These are phyloP conservation scores for Cordyceps tenuipes DNA, from an alignment of 2,329 filamentous ascomycete species.

Conservation along the genomic window DNA sequence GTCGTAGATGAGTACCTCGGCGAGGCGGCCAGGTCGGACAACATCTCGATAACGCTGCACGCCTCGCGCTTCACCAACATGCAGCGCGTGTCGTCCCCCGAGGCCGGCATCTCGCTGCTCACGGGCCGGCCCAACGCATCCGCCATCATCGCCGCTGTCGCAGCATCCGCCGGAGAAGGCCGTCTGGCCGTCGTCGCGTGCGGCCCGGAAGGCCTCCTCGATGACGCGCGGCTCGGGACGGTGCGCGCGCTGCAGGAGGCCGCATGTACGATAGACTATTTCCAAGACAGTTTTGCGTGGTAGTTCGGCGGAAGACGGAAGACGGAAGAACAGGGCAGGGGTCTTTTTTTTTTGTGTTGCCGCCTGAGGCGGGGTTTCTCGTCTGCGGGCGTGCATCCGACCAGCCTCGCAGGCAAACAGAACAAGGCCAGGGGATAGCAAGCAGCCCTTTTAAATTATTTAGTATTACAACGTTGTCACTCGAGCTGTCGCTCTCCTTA, in stretches of 20 bases:
- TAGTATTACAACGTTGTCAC: too few relatives aligned
- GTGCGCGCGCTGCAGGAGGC: slow-evolving; percentile 22
- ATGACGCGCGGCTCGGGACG: slow-evolving; percentile 31
- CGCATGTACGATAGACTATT: slow-evolving; percentile 28
- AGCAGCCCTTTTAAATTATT: too few relatives aligned
- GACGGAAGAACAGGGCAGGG: too few relatives aligned
- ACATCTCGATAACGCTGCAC: slow-evolving; percentile 29
- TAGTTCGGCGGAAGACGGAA: slow-evolving; percentile 17
- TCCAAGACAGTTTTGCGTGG: slow-evolving; percentile 37
- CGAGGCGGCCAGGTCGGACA: slow-evolving; percentile 20
- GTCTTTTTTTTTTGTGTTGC: too few relatives aligned
- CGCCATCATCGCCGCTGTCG: slow-evolving; percentile 23
- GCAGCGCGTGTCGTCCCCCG: slow-evolving; percentile 11
- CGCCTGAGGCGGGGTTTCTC: too few relatives aligned
- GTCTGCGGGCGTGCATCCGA: neutral
- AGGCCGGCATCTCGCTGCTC: slow-evolving; percentile 12
- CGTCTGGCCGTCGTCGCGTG: slow-evolving; percentile 34
- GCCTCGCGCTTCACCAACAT: slow-evolving; percentile 20
- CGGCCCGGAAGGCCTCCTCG: slow-evolving; percentile 36
- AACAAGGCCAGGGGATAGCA: too few relatives aligned
- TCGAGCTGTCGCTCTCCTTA: too few relatives aligned
- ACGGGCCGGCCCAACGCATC: slow-evolving; percentile 26
- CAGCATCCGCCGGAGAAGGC: slow-evolving; percentile 4
- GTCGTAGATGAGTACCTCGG: slow-evolving; percentile 27
- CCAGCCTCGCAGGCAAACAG: neutral